Base-by-base conservation (phyloP, 352 stramenopile species). In the Phytophthora pluvialis region DNA sequence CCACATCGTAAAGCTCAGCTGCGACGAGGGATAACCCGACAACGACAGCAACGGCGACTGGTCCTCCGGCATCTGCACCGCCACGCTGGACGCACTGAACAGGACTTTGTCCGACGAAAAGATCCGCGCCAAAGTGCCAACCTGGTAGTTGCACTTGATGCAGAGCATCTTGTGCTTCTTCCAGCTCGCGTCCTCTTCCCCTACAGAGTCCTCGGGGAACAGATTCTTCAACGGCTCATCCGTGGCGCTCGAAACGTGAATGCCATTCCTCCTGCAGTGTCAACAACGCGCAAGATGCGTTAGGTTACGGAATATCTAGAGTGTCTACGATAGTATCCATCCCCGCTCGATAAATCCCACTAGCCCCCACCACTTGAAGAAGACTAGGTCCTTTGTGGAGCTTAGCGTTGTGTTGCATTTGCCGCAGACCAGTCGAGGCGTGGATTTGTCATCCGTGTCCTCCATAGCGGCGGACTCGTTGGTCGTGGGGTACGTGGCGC, bases 1-100 rank as follows among this genome's bases (percentile, higher is more conserved):
- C 84, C 84, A 93, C 81, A 89, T 91, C 1, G 72, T 80, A 62
- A 93, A 91, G 16, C 73, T 80, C 43, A 93, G 47, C 18, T 86
- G 70, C 15, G 84, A 93, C 28, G 84, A 93, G 18, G 84, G 84
- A 38, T 93, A 93, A 2, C 84, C 84, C 0, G 84, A 93, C 21
- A 91, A 55, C 11, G 84, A 93, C 26, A 91, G 68, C 62, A 93
- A 67, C 21, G 84, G 84, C 10, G 81, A 91, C 63, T 89, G 74
- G 43, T 90, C 49, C 53, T 86, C 78, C 5, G 84, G 82, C 79
- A 93, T 87, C 46, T 89, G 78, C 40, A 93, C 81, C 36, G 81
- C 75, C n/a, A 91, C 79, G 29, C 78, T 65, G 16, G 70, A 80
- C 21, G 84, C 77, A 51, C 81, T 88, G 54, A 93, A 93, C 45